Percentiles rank a stretch among this genome's conserved stretches.
These are phyloP conservation scores for Cyclaneusma minus DNA, from an alignment of 2,329 filamentous ascomycete species.

Conservation along the genomic window DNA sequence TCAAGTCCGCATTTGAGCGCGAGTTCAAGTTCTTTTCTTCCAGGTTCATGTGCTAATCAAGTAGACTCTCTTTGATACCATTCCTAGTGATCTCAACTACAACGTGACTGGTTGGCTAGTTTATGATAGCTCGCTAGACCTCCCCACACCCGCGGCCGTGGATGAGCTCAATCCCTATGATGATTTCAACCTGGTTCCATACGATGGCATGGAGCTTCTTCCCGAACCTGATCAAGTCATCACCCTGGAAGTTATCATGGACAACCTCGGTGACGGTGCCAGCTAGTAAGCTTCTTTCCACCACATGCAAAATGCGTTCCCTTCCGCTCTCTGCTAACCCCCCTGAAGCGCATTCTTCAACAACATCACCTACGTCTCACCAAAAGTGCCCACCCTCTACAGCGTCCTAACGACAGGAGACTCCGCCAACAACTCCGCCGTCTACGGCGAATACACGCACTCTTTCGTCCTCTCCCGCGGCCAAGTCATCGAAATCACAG, in stretches of 20 bases:
- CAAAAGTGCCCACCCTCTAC: constrained; percentile 54
- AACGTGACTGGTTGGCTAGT: constrained; percentile 52
- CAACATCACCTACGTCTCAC: constrained; percentile 45
- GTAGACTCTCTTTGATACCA: constrained; percentile 42
- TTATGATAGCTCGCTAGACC: constrained; percentile 31
- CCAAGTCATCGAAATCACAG: constrained; percentile 55
- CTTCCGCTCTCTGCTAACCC: constrained; percentile 1
- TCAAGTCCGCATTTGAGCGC: neutral
- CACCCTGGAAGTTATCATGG: constrained; percentile 48
- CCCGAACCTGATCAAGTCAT: constrained; percentile 47
- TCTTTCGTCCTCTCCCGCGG: constrained; percentile 53
- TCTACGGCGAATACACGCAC: constrained; percentile 54
- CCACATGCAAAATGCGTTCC: constrained; percentile 6
- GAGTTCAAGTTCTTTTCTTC: neutral
- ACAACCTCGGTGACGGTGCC: constrained; percentile 50
- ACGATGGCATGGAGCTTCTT: constrained; percentile 46
- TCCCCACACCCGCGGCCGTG: constrained; percentile 36
- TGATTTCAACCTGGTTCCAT: constrained; percentile 55
- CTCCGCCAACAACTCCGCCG: constrained; percentile 34
- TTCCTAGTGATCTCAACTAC: constrained; percentile 54
- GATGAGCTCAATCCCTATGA: constrained; percentile 54
- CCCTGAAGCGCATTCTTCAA: constrained; percentile 36
- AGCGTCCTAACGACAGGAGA: constrained; percentile 41
- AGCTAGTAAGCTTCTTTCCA: constrained; percentile 36
- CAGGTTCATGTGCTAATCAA: constrained; percentile 11